phyloP scores from a whole-genome alignment of 2,329 filamentous ascomycete genomes.

The Colletotrichum sp. region DNA sequence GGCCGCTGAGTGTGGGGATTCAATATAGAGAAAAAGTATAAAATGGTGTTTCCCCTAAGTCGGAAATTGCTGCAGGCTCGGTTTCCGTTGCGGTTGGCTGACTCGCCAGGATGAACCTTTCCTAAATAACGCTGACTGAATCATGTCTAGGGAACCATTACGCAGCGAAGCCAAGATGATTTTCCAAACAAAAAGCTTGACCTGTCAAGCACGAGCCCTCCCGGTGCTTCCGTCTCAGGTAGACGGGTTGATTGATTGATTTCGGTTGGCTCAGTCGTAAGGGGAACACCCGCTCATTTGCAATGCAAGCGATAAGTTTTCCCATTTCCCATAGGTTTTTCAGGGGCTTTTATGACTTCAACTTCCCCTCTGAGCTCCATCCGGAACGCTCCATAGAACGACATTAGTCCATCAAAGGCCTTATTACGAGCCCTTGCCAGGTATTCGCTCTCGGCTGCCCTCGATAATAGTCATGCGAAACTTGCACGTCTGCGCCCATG shows the following conservation, averaged over 20 bases:
- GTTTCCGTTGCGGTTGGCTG: neutral
- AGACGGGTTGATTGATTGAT: neutral
- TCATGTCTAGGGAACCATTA: neutral
- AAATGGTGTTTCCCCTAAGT: neutral
- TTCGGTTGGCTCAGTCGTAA: neutral
- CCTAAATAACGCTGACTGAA: neutral
- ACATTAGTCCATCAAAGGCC: neutral
- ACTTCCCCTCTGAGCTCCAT: neutral
- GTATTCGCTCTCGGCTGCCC: neutral
- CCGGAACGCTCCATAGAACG: neutral
- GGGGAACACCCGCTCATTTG: neutral
- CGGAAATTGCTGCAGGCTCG: constrained; percentile 1
- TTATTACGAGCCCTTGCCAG: neutral
- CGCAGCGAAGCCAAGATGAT: neutral
- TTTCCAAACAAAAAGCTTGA: constrained; percentile 2
- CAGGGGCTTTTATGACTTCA: neutral
- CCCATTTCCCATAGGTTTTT: neutral
- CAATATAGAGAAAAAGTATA: constrained; percentile 5
- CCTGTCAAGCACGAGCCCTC: neutral
- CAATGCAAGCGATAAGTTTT: neutral
- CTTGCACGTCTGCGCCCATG: neutral
- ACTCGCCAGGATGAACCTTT: neutral
- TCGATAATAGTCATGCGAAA: neutral
- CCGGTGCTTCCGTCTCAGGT: neutral
- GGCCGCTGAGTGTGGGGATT: neutral